Conservation (phyloP, 2,329 filamentous ascomycete species). For the Aspergillus bombycis region DNA sequence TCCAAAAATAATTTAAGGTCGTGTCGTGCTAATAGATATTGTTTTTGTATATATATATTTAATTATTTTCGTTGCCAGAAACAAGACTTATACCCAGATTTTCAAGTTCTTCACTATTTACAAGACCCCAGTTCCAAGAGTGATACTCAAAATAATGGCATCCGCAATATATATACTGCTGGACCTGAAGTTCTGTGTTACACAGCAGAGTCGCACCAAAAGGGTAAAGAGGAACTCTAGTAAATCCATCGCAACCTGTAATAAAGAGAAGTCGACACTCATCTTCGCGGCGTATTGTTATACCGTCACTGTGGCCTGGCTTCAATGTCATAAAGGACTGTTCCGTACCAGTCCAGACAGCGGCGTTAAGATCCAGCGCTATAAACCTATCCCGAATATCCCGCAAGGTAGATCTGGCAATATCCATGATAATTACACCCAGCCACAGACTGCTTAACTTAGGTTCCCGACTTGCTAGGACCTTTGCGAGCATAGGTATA, state of each 20-base stretch:
- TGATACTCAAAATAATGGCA: constrained; percentile 2
- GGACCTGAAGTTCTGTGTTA: constrained; percentile 4
- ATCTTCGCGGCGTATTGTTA: not conserved
- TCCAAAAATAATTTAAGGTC: not conserved
- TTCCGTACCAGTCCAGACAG: constrained; percentile 4
- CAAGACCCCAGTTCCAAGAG: constrained; percentile 2
- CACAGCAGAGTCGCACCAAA: not conserved
- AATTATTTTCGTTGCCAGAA: not conserved
- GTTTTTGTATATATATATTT: not conserved
- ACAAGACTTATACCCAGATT: not conserved
- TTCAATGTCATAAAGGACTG: constrained; percentile 1
- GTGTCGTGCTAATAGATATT: not conserved
- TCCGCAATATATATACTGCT: not conserved
- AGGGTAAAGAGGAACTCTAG: not conserved
- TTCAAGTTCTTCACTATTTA: not conserved
- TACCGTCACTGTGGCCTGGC: not conserved
- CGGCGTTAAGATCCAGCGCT: constrained; percentile 13
- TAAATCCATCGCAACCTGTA: not conserved
- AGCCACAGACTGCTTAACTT: constrained; percentile 26
- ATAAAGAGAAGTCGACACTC: constrained; percentile 8
- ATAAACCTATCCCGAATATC: constrained; percentile 15
- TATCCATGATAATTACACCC: constrained; percentile 20
- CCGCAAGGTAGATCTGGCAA: constrained; percentile 19
- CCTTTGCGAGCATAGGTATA: constrained; percentile 7
- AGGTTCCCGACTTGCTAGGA: constrained; percentile 22